Conservation (phyloP, 805 yeast genomes). For the Ogataea corticis region DNA sequence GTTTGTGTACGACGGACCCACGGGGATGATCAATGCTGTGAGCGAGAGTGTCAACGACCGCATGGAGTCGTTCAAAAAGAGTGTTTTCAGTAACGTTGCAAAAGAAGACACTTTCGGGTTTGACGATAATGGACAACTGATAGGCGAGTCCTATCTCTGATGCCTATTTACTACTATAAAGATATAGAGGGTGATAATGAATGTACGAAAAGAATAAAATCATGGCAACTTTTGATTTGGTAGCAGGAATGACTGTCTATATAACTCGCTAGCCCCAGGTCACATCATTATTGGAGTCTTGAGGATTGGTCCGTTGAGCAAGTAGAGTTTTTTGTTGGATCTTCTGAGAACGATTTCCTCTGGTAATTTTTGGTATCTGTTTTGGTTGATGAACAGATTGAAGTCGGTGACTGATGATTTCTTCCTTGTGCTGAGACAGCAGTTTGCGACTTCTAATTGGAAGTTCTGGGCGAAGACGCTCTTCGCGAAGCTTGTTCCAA, state of each 20-base stretch:
- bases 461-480: conserved; percentile 3
- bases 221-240: too few relatives aligned
- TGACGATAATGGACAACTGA: conserved; percentile 3
- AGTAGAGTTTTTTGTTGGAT: conserved; percentile 6
- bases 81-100: conserved; percentile 16
- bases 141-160: not conserved
- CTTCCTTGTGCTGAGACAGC: not conserved
- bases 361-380: conserved; percentile 2
- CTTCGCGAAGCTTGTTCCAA: conserved; percentile 3
- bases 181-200: not conserved
- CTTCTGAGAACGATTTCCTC: conserved; percentile 13
- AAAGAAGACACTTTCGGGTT: not conserved
- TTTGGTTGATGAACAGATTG: conserved; percentile 1
- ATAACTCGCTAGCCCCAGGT: too few relatives aligned
- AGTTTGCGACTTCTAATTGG: not conserved
- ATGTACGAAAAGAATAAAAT: too few relatives aligned
- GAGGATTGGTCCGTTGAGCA: conserved; percentile 11
- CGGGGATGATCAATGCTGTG: conserved; percentile 67
- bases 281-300: conserved; percentile 1
- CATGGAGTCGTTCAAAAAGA: conserved; percentile 26
- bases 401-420: not conserved
- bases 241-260: too few relatives aligned
- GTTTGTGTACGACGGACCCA: conserved; percentile 58
- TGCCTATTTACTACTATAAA: not conserved
- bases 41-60: conserved; percentile 44